Conservation (phyloP, 768 basidiomycete genomes). For the Macrolepiota fuliginosa region DNA sequence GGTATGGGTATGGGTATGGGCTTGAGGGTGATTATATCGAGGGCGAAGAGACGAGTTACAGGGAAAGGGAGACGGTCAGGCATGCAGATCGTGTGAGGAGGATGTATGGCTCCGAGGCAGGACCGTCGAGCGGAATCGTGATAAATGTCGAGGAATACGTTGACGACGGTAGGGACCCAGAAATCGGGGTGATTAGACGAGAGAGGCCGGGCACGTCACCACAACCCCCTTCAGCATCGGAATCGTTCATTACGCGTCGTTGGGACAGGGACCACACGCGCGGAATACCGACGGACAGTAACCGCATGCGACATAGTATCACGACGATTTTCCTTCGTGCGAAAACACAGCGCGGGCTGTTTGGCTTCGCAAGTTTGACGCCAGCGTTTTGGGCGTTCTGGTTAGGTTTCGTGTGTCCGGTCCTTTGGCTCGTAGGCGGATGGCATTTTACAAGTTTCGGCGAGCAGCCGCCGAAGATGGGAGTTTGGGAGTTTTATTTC, state of each 20-base stretch:
- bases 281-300: conserved; percentile 24
- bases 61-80: conserved; percentile 4
- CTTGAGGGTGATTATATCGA: conserved; percentile 13
- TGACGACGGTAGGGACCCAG: conserved; percentile 14
- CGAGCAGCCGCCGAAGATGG: conserved; percentile 41
- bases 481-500: conserved; percentile 48
- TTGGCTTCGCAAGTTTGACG: conserved; percentile 24
- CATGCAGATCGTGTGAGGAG: conserved; percentile 3
- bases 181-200: conserved; percentile 2
- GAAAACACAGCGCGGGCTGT: conserved; percentile 25
- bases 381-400: conserved; percentile 68
- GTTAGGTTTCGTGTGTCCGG: conserved; percentile 69
- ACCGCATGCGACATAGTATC: conserved; percentile 22
- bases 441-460: conserved; percentile 59
- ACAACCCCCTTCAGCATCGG: conserved; percentile 32
- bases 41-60: not conserved
- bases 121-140: not conserved
- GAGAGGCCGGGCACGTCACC: conserved; percentile 1
- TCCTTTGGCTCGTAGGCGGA: conserved; percentile 76
- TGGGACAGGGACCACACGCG: conserved; percentile 42
- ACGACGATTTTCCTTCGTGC: conserved; percentile 28
- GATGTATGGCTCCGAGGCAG: not conserved
- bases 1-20: conserved; percentile 7
- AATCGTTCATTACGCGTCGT: conserved; percentile 51
- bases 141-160: not conserved